phyloP scores from a whole-genome alignment of 2,329 filamentous ascomycete genomes.

The Scopulariopsis brevicaulis region DNA sequence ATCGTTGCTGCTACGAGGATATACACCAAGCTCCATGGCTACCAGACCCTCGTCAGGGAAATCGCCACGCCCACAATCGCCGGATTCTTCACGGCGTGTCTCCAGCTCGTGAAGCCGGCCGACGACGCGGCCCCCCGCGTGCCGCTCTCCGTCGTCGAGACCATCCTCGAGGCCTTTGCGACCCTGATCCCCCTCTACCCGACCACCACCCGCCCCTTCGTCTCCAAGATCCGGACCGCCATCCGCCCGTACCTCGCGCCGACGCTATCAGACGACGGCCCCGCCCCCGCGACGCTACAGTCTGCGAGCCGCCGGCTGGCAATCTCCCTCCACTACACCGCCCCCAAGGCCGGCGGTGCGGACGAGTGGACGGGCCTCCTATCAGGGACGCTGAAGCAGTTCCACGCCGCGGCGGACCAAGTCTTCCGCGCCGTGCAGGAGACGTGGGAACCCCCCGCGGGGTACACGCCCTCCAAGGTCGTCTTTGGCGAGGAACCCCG shows the following conservation, averaged over 20 bases:
- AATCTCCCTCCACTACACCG: constrained; percentile 65
- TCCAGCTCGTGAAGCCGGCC: constrained; percentile 49
- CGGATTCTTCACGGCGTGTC: constrained; percentile 59
- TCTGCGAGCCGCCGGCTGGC: constrained; percentile 52
- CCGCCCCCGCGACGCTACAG: constrained; percentile 40
- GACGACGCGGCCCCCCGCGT: constrained; percentile 12
- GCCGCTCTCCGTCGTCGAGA: constrained; percentile 45
- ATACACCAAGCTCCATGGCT: constrained; percentile 70
- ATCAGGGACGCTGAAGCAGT: constrained; percentile 46
- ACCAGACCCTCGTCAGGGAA: constrained; percentile 74
- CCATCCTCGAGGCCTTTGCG: constrained; percentile 59
- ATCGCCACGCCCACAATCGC: constrained; percentile 77
- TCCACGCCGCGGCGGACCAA: constrained; percentile 63
- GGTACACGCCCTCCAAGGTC: constrained; percentile 29
- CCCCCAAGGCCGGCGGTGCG: constrained; percentile 64
- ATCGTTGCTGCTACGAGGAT: constrained; percentile 72
- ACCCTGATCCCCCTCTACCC: constrained; percentile 70
- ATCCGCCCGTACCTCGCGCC: constrained; percentile 51
- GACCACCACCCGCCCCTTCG: constrained; percentile 69
- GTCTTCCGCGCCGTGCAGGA: constrained; percentile 72
- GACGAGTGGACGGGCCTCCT: constrained; percentile 70
- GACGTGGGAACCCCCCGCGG: constrained; percentile 62
- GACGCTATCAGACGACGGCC: constrained; percentile 38
- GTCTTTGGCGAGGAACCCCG: constrained; percentile 32
- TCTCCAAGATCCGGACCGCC: constrained; percentile 53